Conservation (phyloP, 352 stramenopile genomes). For the Thalassiosira livingstoniorum region DNA sequence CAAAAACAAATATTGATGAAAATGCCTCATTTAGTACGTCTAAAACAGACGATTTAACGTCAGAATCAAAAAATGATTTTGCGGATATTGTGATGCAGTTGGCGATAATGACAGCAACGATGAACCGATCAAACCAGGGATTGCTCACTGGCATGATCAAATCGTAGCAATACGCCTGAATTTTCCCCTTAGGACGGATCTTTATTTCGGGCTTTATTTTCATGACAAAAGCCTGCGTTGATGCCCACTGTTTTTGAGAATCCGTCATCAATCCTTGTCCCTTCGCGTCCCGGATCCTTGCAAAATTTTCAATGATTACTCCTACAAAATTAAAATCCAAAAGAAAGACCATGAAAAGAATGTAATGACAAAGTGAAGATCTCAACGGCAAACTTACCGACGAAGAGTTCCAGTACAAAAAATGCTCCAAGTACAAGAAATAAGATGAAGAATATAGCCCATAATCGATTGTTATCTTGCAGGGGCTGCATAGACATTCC, state of each 20-base stretch:
- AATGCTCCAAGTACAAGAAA: constrained; percentile 93
- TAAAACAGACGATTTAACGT: constrained; percentile 78
- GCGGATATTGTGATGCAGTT: constrained; percentile 91
- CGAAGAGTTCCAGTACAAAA: constrained; percentile 94
- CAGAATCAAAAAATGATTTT: constrained; percentile 88
- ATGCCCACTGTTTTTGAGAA: constrained; percentile 62
- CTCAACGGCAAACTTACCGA: no score
- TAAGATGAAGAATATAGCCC: constrained; percentile 89
- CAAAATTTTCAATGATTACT: constrained; percentile 95
- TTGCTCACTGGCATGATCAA: constrained; percentile 80
- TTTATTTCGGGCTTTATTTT: constrained; percentile 71
- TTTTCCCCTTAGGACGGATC: constrained; percentile 53
- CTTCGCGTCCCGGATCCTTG: constrained; percentile 71
- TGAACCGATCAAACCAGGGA: constrained; percentile 88
- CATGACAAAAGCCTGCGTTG: constrained; percentile 64
- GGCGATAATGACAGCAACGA: constrained; percentile 90
- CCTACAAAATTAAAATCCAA: no score
- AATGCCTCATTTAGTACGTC: constrained; percentile 89
- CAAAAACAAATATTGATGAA: constrained; percentile 89
- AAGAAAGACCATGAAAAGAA: no score
- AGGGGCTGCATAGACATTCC: constrained; percentile 92
- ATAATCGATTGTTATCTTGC: constrained; percentile 87
- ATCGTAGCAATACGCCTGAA: constrained; percentile 85
- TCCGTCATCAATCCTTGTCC: constrained; percentile 85
- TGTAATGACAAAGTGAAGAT: no score